Base-by-base conservation (phyloP, 495 filamentous ascomycete genomes). In the Tetracladium marchalianum region DNA sequence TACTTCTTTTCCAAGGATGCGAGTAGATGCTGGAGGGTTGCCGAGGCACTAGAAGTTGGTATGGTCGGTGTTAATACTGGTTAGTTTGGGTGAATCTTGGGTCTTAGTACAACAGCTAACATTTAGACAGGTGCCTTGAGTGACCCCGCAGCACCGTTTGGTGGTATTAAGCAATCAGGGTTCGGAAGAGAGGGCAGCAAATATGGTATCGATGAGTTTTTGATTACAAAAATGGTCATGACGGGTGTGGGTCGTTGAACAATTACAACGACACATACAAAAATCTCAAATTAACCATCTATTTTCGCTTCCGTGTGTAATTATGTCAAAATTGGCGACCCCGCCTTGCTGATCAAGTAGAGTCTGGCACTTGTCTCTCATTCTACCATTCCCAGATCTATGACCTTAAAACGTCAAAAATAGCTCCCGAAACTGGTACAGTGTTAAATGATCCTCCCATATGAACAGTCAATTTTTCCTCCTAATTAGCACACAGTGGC, bases 141-240 rank as follows among this genome's bases (percentile, higher is more conserved):
- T 47, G 87, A 90, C 62, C 78, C 80, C 58, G 82, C 83, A 1
- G 68, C 82, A 49, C 85, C 85, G 49, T 96, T 95, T 59, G 90
- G 90, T 24, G 90, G 90, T 44, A 84, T 96, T 32, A 95, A 96
- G 65, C 72, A 85, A 64, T 89, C 83, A 59, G 90, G 90, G 10
- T 92, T 95, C 52, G 90, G 90, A 9, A 67, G 88, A 34, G 90
- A 96, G 66, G 90, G 90, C 31, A 89, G 84, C 65, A 81, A 80
- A 62, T 85, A 93, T 59, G 90, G 90, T 5, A 81, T 92, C 52
- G 85, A 86, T 13, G 90, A 95, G 64, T 97, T 92, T 63, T 73
- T 82, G 60, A 66, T 75, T 42, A 85, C 84, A 41, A 97, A 95
- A 71, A 90, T 77, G 65, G 74, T 94, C 32, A 90, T 85, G 11